Conservation (phyloP, 1,139 yeast species). For the Magnusiomyces suaveolens region DNA sequence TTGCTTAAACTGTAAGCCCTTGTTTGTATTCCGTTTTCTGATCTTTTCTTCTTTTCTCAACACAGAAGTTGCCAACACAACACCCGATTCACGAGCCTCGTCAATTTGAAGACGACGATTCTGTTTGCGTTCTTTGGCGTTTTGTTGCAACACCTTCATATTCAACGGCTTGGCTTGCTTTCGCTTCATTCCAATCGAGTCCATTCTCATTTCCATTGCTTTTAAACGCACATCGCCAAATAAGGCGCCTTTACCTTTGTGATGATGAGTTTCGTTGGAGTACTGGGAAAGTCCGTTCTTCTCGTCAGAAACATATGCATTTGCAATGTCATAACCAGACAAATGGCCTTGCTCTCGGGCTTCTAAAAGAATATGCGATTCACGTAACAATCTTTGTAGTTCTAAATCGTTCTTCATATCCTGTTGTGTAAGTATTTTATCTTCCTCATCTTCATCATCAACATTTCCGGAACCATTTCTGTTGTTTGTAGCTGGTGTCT, state of each 20-base stretch:
- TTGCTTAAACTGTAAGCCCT: slow-evolving; percentile 64
- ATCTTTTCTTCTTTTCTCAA: slow-evolving; percentile 48
- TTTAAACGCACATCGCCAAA: slow-evolving; percentile 73
- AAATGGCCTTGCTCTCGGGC: slow-evolving; percentile 24
- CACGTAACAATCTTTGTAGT: slow-evolving; percentile 68
- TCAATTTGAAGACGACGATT: slow-evolving; percentile 50
- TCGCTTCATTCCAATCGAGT: slow-evolving; percentile 37
- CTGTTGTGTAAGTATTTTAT: slow-evolving; percentile 14
- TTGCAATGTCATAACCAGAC: slow-evolving; percentile 70
- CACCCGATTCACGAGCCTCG: slow-evolving; percentile 79
- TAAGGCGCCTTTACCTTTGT: slow-evolving; percentile 38
- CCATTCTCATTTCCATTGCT: slow-evolving; percentile 59
- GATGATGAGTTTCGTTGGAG: neutral
- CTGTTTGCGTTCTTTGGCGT: slow-evolving; percentile 20
- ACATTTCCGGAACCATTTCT: neutral
- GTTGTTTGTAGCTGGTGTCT: slow-evolving; percentile 18
- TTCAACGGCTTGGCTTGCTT: slow-evolving; percentile 71
- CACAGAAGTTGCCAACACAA: slow-evolving; percentile 49
- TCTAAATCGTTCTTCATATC: slow-evolving; percentile 74
- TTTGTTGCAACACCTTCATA: slow-evolving; percentile 60
- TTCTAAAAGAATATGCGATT: slow-evolving; percentile 74
- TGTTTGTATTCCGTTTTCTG: slow-evolving; percentile 39
- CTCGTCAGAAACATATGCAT: slow-evolving; percentile 32
- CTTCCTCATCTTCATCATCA: slow-evolving; percentile 23
- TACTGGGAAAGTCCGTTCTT: neutral